phyloP scores from a whole-genome alignment of 306 rosid genomes.

The Trichosanthes truncata region DNA sequence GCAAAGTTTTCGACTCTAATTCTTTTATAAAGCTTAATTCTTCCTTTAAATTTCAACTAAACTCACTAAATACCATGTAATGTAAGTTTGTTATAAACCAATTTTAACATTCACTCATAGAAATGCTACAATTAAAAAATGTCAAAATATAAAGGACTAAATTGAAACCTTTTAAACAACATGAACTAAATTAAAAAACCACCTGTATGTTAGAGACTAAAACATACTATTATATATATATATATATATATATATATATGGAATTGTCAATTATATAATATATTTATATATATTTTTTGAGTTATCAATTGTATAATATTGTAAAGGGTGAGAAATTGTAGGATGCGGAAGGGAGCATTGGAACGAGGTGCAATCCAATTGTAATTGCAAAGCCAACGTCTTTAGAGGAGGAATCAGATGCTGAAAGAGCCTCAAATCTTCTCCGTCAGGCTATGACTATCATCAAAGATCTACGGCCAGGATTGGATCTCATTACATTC shows the following conservation, averaged over 20 bases:
- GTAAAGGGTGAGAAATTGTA: not conserved
- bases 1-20: too few species aligned
- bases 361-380: not conserved
- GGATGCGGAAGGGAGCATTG: not conserved
- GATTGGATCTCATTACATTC: slow-evolving; percentile 7
- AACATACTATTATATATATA: too few species aligned
- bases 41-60: too few species aligned
- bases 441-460: not conserved
- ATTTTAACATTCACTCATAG: too few species aligned
- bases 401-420: slow-evolving; percentile 6
- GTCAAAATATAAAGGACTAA: too few species aligned
- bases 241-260: too few species aligned
- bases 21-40: too few species aligned
- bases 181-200: not conserved
- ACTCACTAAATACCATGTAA: too few species aligned
- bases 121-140: too few species aligned
- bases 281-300: not conserved
- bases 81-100: too few species aligned
- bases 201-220: too few species aligned
- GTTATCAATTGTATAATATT: not conserved
- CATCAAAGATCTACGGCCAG: slow-evolving; percentile 13
- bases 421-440: not conserved
- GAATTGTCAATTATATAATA: not conserved
- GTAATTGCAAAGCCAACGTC: not conserved
- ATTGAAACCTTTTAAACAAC: too few species aligned